Evolutionary conservation across 2,329 filamentous ascomycete genomes (phyloP).

Genomic region (Diaporthe sp.): DNA sequence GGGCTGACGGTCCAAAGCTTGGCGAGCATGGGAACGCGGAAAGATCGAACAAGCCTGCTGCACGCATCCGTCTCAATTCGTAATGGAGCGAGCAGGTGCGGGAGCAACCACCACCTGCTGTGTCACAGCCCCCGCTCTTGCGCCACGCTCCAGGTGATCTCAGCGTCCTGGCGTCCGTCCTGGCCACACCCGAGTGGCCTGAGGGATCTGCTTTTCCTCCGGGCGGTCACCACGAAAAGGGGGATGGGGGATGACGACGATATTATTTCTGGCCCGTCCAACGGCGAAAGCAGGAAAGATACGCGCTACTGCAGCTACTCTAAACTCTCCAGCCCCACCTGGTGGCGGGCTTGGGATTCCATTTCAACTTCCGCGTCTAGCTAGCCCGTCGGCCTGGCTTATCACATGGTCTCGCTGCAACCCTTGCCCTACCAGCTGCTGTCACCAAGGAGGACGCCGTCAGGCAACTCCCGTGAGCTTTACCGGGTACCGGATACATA

Average conservation of each 20-base stretch:
- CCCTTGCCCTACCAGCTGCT: neutral
- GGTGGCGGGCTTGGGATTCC: slow-evolving; percentile 1
- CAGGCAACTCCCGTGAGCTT: neutral
- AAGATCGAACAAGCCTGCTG: neutral
- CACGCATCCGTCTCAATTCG: neutral
- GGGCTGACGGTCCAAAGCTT: neutral
- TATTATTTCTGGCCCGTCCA: slow-evolving; percentile 19
- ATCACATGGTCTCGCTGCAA: neutral
- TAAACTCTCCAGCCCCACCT: slow-evolving; percentile 30
- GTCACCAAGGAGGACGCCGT: neutral
- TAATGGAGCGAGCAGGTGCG: neutral
- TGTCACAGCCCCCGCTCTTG: neutral
- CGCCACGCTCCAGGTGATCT: slow-evolving; percentile 11
- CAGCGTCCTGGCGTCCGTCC: slow-evolving; percentile 4
- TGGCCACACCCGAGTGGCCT: slow-evolving; percentile 8
- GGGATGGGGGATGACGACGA: slow-evolving; percentile 12
- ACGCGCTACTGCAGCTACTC: slow-evolving; percentile 31
- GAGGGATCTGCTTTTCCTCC: neutral
- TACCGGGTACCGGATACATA: neutral
- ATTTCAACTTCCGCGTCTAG: slow-evolving; percentile 18
- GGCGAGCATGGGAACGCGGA: neutral
- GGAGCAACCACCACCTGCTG: neutral
- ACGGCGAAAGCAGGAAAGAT: slow-evolving; percentile 8
- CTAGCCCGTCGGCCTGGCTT: neutral
- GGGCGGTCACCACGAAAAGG: neutral